Evolutionary conservation across 805 yeast species (phyloP).

Genomic region (Metschnikowia gelsemii): DNA sequence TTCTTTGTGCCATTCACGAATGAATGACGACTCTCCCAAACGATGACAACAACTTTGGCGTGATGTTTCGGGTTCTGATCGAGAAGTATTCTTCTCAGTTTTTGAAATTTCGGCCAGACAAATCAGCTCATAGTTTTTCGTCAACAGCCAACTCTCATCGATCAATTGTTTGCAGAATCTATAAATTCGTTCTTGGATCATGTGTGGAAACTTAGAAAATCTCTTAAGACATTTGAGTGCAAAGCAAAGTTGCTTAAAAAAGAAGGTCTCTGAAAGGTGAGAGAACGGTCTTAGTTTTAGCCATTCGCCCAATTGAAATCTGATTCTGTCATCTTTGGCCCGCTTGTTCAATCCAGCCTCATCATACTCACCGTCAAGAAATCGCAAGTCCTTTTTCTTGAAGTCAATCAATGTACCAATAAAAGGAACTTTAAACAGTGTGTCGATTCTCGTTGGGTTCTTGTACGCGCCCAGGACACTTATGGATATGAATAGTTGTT

Average conservation of each 20-base stretch:
- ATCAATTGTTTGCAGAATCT: conserved; percentile 24
- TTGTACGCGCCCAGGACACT: neutral
- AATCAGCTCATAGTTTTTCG: conserved; percentile 22
- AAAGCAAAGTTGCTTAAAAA: conserved; percentile 15
- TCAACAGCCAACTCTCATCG: conserved; percentile 22
- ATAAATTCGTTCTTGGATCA: conserved; percentile 21
- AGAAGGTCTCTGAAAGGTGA: conserved; percentile 26
- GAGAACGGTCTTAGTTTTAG: conserved; percentile 37
- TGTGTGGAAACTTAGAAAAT: conserved; percentile 11
- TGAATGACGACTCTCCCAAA: conserved; percentile 17
- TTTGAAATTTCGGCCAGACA: conserved; percentile 15
- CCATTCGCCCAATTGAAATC: conserved; percentile 38
- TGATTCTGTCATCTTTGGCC: conserved; percentile 10
- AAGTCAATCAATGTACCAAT: conserved; percentile 38
- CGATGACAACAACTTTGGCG: conserved; percentile 5
- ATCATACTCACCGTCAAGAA: conserved; percentile 10
- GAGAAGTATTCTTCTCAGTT: conserved; percentile 8
- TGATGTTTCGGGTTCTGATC: neutral
- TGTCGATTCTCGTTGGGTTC: neutral
- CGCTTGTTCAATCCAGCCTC: neutral
- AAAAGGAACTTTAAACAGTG: conserved; percentile 10
- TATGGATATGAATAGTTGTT: neutral
- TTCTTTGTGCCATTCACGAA: conserved; percentile 34
- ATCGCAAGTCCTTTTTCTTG: conserved; percentile 36
- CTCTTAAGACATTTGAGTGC: conserved; percentile 11